Conservation (phyloP, 345 rosid species). For the Capsella bursapastoris region DNA sequence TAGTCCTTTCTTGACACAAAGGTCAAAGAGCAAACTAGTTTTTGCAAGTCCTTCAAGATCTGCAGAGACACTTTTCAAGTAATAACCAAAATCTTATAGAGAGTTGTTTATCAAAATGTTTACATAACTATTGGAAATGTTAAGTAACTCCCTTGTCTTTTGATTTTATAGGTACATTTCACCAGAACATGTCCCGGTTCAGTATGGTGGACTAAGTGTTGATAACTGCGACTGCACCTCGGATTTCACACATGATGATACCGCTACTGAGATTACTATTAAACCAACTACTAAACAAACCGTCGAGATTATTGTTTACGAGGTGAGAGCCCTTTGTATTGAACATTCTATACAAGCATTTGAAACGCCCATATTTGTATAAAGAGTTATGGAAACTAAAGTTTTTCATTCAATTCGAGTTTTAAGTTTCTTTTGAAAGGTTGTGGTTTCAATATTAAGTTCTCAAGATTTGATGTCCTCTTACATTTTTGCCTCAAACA, state of each 20-base stretch:
- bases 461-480: background rate
- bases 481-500: background rate
- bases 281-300: constrained; percentile 47
- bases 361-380: background rate
- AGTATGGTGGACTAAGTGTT: constrained; percentile 48
- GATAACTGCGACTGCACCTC: constrained; percentile 35
- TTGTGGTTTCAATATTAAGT: background rate
- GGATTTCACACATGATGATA: constrained; percentile 40
- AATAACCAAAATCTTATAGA: constrained; percentile 4
- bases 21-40: constrained; percentile 50
- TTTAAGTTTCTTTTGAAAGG: background rate
- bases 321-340: constrained; percentile 33
- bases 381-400: no score
- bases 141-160: background rate
- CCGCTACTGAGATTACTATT: constrained; percentile 39
- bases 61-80: constrained; percentile 48
- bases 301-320: constrained; percentile 43
- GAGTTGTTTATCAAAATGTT: background rate
- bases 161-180: constrained; percentile 42
- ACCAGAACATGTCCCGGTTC: constrained; percentile 48
- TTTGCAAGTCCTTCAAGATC: constrained; percentile 50
- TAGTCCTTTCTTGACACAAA: constrained; percentile 47
- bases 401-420: background rate
- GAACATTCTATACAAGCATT: background rate
- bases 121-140: background rate